Base-by-base conservation (phyloP, 2,329 filamentous ascomycete genomes). In the Diaporthe sp. region DNA sequence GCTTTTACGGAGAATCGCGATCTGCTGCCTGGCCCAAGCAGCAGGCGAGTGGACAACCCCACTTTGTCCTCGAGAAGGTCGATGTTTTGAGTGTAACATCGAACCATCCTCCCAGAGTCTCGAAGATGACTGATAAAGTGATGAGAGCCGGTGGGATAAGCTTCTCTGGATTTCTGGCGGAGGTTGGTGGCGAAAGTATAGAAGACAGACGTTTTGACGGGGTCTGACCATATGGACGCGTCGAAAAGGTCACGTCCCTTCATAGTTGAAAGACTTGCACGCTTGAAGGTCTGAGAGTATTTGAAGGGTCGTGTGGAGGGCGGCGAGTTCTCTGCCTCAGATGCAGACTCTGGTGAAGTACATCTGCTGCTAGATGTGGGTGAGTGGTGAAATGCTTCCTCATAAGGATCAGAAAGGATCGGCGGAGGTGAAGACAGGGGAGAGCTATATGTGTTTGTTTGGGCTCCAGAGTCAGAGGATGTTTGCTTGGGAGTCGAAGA, bases 31-130 rank as follows among this genome's bases (percentile, higher is more conserved):
- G 91, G 89, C 0, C 93, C 93, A 44, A 89, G 86, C 15, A 86
- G 84, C 12, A 94, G 85, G 72, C 92, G 88, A 0, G 92, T 93
- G 22, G 88, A 90, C 4, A 94, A 85, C 4, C 92, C 93, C 58
- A 94, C 92, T 74, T 93, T 91, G 79, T 92, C 91, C 80, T 95
- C 93, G 9, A 95, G 90, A 77, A 92, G 91, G 78, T 95, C 93
- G 78, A 95, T 94, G 78, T 94, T 95, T 79, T 95, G 93, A 0
- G 93, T 94, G 79, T 95, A 95, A 79, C 92, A 94, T 53, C 93
- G 87, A 44, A 94, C 91, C 7, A 95, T 86, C 77, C 93, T 92
- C 4, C 92, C 91, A 5, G 90, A 88, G 80, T 94, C 92, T 60
- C 92, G 88, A 7, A 95, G 86, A 46, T 91, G 89, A 58, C 90